These are phyloP conservation scores for Bryum argenteum DNA, from an alignment of 225 moss, liverwort and hornwort species.

Conservation along the genomic window DNA sequence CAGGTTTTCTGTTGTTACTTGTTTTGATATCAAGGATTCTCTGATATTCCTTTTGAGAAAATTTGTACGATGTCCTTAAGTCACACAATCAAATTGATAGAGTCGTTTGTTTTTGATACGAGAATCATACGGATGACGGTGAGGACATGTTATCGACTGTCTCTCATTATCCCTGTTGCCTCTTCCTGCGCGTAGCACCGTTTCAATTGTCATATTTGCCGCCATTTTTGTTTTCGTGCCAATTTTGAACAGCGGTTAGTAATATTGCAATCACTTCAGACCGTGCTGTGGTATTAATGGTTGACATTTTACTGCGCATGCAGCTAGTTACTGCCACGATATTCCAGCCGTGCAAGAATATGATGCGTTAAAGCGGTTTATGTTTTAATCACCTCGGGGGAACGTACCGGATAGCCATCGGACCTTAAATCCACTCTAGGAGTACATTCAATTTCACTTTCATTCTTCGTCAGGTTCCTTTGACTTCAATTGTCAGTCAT, in stretches of 20 bases:
- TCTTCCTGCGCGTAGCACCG: not conserved
- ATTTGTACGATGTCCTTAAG: too few relatives aligned
- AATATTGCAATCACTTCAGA: not conserved
- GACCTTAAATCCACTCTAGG: not conserved
- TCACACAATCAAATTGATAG: slow-evolving; percentile 1
- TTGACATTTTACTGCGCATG: not conserved
- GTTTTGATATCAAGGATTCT: not conserved
- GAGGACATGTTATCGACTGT: not conserved
- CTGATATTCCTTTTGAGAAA: not conserved
- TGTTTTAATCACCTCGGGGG: not conserved
- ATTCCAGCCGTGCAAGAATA: not conserved
- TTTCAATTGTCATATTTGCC: not conserved
- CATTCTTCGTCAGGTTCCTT: not conserved
- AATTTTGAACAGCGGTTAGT: not conserved
- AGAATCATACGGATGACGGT: not conserved
- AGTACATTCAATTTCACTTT: not conserved
- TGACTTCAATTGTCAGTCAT: not conserved
- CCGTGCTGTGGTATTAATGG: not conserved
- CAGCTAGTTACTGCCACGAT: not conserved
- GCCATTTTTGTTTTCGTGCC: not conserved
- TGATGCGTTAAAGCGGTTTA: not conserved
- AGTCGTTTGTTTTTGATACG: not conserved
- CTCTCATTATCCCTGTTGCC: not conserved
- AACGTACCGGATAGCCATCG: not conserved
- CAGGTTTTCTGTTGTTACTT: not conserved